phyloP scores from a whole-genome alignment of 1,284 basidiomycete genomes.

The Erythrobasidium hasegawianum region DNA sequence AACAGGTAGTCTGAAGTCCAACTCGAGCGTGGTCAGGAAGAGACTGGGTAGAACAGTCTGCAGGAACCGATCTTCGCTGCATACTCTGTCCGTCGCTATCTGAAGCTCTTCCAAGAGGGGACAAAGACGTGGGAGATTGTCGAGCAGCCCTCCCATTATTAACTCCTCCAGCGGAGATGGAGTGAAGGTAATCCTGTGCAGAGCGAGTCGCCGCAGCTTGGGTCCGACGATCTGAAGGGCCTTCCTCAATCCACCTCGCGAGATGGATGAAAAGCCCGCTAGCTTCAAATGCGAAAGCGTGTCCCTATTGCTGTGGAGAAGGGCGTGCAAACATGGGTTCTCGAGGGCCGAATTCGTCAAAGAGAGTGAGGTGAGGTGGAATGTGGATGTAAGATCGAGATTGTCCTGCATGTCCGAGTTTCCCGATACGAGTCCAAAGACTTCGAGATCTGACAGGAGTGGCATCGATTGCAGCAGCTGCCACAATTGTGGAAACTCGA shows the following conservation, averaged over 20 bases:
- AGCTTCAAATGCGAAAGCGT: constrained; percentile 3
- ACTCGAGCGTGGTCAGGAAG: constrained; percentile 22
- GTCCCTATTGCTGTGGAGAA: not conserved
- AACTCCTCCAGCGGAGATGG: not conserved
- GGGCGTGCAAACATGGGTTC: constrained; percentile 1
- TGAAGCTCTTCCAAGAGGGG: constrained; percentile 30
- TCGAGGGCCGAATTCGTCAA: not conserved
- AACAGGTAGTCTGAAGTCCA: constrained; percentile 16
- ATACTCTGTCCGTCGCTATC: constrained; percentile 20
- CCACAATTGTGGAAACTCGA: constrained; percentile 18
- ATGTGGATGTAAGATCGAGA: not conserved
- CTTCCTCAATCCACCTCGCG: constrained; percentile 6
- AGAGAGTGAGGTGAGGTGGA: constrained; percentile 12
- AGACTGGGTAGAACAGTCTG: constrained; percentile 18
- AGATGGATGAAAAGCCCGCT: constrained; percentile 6
- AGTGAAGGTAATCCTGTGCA: constrained; percentile 16
- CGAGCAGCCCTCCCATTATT: constrained; percentile 7
- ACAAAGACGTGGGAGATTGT: constrained; percentile 16
- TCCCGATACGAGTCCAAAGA: constrained; percentile 1
- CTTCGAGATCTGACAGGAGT: constrained; percentile 11
- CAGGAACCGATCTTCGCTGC: constrained; percentile 13
- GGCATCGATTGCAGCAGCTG: constrained; percentile 1
- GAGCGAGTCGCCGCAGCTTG: not conserved
- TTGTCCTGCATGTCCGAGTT: not conserved
- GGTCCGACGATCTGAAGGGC: constrained; percentile 17